Base-by-base conservation (phyloP, 1,284 basidiomycete genomes). In the Leccinum subfulvum region DNA sequence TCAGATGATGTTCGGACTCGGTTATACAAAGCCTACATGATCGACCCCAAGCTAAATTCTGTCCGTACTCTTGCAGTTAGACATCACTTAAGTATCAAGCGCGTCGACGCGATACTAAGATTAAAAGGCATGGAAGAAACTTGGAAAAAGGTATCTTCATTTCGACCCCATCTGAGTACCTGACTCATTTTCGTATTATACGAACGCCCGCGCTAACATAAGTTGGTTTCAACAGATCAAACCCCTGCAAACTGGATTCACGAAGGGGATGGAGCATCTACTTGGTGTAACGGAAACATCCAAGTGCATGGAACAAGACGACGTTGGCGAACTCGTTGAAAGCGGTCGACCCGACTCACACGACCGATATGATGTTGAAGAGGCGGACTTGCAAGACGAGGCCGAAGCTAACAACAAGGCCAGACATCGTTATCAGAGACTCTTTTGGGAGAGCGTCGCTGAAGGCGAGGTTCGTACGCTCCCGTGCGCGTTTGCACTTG, bases 51-150 rank as follows among this genome's bases (percentile, higher is more conserved):
- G 53, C 67, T 72, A 55, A 85, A 89, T 69, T 85, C 79, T 63
- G 80, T 90, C 39, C 84, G 91, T 33, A 76, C 74, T 7, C 80
- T 95, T 11, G 83, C 89, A 30, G 76, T 81, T 58, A 80, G 77
- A 49, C 84, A 85, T 74, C 82, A 86, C 58, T 68, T 93, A 54
- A 87, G 89, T 65, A 78, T 92, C 65, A 87, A 89, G 71, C 89
- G 92, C 30, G 81, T 94, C 18, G 86, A 92, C 59, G 92, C 92
- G 0, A 89, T 94, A 61, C 76, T 95, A 54, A 81, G 90, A 51
- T 75, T 95, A 68, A 94, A 94, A 73, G 87, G 89, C 37, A 78
- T 92, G 65, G 91, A 94, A 74, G 74, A 78, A 52, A 78, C 81
- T 57, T 91, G 86, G 87, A 75, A 79, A 69, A 83, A 90, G 85